These are phyloP conservation scores for Phaffomyces opuntiae DNA, from an alignment of 805 yeast species.

Conservation along the genomic window DNA sequence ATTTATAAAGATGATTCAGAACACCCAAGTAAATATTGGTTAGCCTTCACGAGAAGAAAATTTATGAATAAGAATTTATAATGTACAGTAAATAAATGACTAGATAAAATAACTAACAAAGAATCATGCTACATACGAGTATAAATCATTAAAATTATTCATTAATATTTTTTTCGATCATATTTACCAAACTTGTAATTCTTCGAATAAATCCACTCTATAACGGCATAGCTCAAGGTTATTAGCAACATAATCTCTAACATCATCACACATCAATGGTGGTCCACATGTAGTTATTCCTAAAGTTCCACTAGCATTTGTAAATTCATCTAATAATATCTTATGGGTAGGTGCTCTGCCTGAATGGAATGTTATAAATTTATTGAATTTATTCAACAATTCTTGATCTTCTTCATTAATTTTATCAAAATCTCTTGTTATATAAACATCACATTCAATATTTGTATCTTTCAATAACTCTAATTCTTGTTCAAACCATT, in stretches of 20 bases:
- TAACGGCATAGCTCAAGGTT: conserved; percentile 34
- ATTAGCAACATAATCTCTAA: conserved; percentile 40
- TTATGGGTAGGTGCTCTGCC: conserved; percentile 42
- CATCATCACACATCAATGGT: conserved; percentile 50
- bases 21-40: conserved; percentile 86
- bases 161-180: background rate
- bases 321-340: conserved; percentile 33
- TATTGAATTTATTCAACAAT: conserved; percentile 6
- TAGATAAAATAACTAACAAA: background rate
- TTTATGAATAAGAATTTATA: conserved; percentile 88
- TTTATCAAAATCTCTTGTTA: conserved; percentile 29
- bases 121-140: background rate
- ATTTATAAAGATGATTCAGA: conserved; percentile 54
- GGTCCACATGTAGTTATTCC: conserved; percentile 63
- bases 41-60: conserved; percentile 89
- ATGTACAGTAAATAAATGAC: background rate
- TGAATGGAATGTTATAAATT: conserved; percentile 27
- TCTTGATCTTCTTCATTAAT: background rate
- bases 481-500: conserved; percentile 35
- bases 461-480: conserved; percentile 29
- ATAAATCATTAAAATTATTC: background rate
- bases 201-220: conserved; percentile 69
- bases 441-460: conserved; percentile 30
- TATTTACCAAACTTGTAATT: conserved; percentile 61
- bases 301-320: conserved; percentile 35